Evolutionary conservation across 495 filamentous ascomycete genomes (phyloP), one percentile per base, ranked within the genome.

Genomic region (Hyaloscypha finlandica): DNA sequence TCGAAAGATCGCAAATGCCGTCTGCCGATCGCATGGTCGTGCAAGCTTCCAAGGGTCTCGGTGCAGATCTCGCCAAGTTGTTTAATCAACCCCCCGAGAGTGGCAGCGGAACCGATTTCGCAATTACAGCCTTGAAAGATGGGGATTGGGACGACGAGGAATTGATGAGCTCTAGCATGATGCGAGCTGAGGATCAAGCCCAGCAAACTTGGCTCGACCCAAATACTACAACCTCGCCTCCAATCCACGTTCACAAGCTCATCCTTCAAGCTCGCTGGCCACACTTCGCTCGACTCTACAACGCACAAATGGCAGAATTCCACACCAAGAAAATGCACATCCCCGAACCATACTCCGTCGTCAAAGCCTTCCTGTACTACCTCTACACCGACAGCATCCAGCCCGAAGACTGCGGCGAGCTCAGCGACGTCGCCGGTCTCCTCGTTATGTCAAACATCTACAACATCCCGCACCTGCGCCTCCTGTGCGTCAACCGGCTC

Each of bases 371-470:
- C 74, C 81, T 98, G 30, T 95, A 93, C 80, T 99, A 97, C 74
- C 84, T 99, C 19, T 99, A 99, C 79, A 97, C 94, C 3, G 95
- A 98, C 77, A 92, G 88, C 69, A 97, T 99, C 73, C 68, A 74
- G 53, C 83, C 86, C 19, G 83, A 88, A 22, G 86, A 86, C 67
- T 87, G 86, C 68, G 83, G 85, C 0, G 88, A 88, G 58, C 85
- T 97, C 37, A 85, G 87, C 22, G 92, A 96, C 70, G 93, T 98
- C 20, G 94, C 96, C 0, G 94, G 95, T n/a, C 84, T 99, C 79
- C 85, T 99, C 2, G 95, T 98, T 60, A 94, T 99, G 92, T 90
- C 93, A 29, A 97, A 98, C 73, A 90, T 98, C 25, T 99, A 99
- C 75, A 93, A 97, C 74, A 94, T 99, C 81, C 93, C 92, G 0